Percentiles rank a stretch among this genome's conserved stretches.
Evolutionary conservation across 345 rosid genomes (phyloP).

Genomic region (Melastoma malabathricum): DNA sequence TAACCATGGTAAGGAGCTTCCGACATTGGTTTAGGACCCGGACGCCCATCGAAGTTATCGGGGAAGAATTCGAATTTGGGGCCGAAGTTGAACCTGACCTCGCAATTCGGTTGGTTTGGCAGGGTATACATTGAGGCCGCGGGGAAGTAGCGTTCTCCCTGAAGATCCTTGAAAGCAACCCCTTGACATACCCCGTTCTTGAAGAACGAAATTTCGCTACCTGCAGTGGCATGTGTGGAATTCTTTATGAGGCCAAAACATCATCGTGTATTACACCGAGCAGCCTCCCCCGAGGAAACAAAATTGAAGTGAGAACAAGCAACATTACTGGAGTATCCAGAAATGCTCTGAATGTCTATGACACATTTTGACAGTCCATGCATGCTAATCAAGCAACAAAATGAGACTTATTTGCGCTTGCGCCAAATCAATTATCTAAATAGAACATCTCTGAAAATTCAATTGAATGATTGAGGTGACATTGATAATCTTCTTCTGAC

Average conservation of each 20-base stretch:
- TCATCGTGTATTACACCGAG: no score
- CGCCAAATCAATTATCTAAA: no score
- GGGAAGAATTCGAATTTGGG: constrained; percentile 71
- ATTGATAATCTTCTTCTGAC: no score
- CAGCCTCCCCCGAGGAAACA: no score
- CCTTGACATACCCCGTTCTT: constrained; percentile 85
- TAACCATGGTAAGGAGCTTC: constrained; percentile 71
- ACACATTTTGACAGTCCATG: no score
- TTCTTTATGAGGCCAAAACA: background rate
- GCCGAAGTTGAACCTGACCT: constrained; percentile 86
- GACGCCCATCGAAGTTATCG: constrained; percentile 52
- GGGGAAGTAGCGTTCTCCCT: constrained; percentile 82
- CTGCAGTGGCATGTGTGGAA: constrained; percentile 22
- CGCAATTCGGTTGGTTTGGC: constrained; percentile 76
- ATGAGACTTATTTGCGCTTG: no score
- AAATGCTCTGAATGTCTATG: no score
- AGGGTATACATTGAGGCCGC: constrained; percentile 99
- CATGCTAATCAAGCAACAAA: no score
- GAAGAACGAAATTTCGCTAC: constrained; percentile 93
- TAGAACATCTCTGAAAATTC: no score
- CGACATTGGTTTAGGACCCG: constrained; percentile 54
- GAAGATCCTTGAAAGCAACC: constrained; percentile 71
- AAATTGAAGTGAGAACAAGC: no score
- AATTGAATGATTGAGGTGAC: no score
- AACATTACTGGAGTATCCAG: no score